Base-by-base conservation (phyloP, 108 stramenopile genomes). In the Schizochytrium sp. region DNA sequence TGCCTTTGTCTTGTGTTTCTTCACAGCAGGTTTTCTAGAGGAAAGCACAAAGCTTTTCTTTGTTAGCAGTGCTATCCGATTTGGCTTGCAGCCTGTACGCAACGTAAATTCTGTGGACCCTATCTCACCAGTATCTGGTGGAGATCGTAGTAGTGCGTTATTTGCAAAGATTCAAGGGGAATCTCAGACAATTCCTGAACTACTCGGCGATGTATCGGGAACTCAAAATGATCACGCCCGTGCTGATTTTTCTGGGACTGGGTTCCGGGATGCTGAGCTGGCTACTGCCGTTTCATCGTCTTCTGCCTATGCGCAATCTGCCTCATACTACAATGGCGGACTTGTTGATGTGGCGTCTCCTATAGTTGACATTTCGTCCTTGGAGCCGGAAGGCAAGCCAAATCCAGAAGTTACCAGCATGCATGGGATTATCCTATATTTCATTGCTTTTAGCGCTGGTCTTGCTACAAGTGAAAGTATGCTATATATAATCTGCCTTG, bases 381-480 rank as follows among this genome's bases (percentile, higher is more conserved):
- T 69, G 64, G 64, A 69, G 64, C 64, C 64, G 0, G 64, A 69
- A 15, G 64, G 64, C 15, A 69, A 69, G 64, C 64, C 64, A 38
- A 38, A 69, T 69, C 64, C 47, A 1, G 76, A 17, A 7, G 76
- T 83, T 13, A 83, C 76, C 45, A 55, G 76, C 28, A 38, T 47
- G 12, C 50, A 83, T 10, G 76, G 76, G 8, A 83, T 83, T 40
- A 53, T 83, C 50, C n/a, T 83, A 53, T 83, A 83, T 40, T 83
- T 83, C 40, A 10, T 83, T 53, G 47, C 76, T 28, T 83, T 83
- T 2, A 83, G 76, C 47, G 50, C 53, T 42, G 76, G 76, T 13
- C 76, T 83, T 7, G 76, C 76, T n/a, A 83, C 53, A 53, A 55
- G 50, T n/a, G 76, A 83, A 40, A 55, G 50, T 53, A 83, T 83